Evolutionary conservation across 192 early-diverging fungal species (phyloP).

Genomic region (Coemansia sp.): DNA sequence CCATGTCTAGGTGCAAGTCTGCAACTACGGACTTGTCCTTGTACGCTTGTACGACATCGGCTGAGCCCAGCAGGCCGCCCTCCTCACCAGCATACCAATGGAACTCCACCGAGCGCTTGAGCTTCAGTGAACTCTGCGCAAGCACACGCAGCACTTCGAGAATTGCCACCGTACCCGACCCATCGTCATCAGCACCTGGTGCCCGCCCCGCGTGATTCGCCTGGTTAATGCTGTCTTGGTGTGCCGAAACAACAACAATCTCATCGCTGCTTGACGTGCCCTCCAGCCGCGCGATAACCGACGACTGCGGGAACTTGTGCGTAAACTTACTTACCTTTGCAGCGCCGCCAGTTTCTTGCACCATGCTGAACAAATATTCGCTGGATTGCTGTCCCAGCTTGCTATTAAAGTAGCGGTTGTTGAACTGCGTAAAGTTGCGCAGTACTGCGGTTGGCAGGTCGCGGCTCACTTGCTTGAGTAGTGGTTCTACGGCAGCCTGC

Average conservation of each 20-base stretch:
- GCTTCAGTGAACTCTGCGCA: conserved; percentile 64
- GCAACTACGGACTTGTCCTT: conserved; percentile 51
- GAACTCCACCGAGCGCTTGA: conserved; percentile 84
- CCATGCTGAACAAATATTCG: conserved; percentile 58
- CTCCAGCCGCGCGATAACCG: conserved; percentile 12
- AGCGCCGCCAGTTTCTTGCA: conserved; percentile 9
- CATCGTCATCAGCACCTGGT: conserved; percentile 87
- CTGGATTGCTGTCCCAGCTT: conserved; percentile 57
- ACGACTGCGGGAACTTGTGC: conserved; percentile 24
- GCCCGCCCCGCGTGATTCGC: conserved; percentile 71
- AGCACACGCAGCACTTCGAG: conserved; percentile 82
- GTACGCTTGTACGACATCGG: conserved; percentile 72
- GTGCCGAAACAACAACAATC: conserved; percentile 81
- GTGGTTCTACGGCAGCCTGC: conserved; percentile 56
- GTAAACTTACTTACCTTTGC: not conserved
- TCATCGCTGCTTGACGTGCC: conserved; percentile 27
- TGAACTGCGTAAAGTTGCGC: conserved; percentile 69
- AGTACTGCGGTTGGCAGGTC: conserved; percentile 61
- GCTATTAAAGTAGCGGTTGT: conserved; percentile 82
- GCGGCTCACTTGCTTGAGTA: conserved; percentile 58
- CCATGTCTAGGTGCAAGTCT: conserved; percentile 93
- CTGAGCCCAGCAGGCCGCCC: conserved; percentile 83
- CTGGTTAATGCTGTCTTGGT: conserved; percentile 89
- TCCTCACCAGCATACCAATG: conserved; percentile 95
- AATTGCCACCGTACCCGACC: conserved; percentile 87